Evolutionary conservation across 1,139 yeast species (phyloP), one percentile per base, ranked within the genome.

Genomic region (Magnusiomyces suaveolens): DNA sequence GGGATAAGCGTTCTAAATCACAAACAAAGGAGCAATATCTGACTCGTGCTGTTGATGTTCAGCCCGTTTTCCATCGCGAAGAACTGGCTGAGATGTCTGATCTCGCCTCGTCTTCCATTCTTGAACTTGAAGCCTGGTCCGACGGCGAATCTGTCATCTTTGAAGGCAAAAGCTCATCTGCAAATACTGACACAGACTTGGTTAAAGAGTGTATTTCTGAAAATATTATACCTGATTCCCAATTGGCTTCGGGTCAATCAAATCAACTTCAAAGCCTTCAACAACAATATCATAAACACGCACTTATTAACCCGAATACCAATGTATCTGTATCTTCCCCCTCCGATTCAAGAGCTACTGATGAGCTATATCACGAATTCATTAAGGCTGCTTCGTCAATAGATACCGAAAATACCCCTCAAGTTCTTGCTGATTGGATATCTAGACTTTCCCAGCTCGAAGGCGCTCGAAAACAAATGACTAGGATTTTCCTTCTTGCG

Each of bases 1-100:
- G 98, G 98, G 98, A 92, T 69, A 92, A 92, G 70, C 76, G 97
- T 58, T 88, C 97, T 20, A 89, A 90, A 64, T 87, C 96, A 1
- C 95, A 88, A 62, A 90, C 97, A 10, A 89, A 89, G 66, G 98
- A 92, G 68, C 75, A 92, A 53, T 92, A 90, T 67, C 77, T 92
- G 48, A 83, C 88, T 52, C 83, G 97, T 0, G 97, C 97, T 0
- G 96, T 92, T 14, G 88, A 88, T 60, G 96, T 92, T 1, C 98
- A 92, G 67, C 98, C 98, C 0, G 95, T 90, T 16, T 92, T 92
- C 72, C 95, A 94, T 65, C 81, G 95, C 60, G 85, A 86, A 60
- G 94, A 87, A 63, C 85, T 90, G 53, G 86, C 94, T 50, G 84
- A 82, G 60, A 75, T 92, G 64, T 86, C 92, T 66, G 98, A 92